Conservation (phyloP, 78 protist species). For the Acrasis kona region DNA sequence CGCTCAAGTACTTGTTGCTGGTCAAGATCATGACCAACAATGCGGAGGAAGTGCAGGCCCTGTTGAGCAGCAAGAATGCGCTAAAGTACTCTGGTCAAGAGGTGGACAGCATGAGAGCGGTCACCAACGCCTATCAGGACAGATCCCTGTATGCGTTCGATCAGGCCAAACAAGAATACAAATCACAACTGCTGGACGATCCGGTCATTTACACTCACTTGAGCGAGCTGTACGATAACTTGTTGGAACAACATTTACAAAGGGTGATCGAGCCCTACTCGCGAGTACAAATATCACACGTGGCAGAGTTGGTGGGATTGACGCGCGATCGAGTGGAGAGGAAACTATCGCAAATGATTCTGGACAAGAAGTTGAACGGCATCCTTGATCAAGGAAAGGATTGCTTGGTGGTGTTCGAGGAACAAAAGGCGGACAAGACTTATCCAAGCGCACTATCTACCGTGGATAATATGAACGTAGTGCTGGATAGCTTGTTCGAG, state of each 20-base stretch:
- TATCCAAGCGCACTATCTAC: conserved; percentile 63
- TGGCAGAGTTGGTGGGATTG: conserved; percentile 67
- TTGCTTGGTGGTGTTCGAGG: conserved; percentile 79
- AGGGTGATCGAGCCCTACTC: conserved; percentile 89
- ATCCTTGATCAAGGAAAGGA: conserved; percentile 92
- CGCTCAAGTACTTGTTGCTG: conserved; percentile 92
- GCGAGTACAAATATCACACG: conserved; percentile 77
- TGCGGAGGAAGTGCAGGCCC: conserved; percentile 69
- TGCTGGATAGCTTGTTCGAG: conserved; percentile 72
- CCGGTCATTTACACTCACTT: conserved; percentile 37
- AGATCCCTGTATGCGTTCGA: neutral
- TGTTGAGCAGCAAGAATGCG: conserved; percentile 74
- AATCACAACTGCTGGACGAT: conserved; percentile 17
- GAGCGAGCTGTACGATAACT: conserved; percentile 62
- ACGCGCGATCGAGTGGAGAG: conserved; percentile 62
- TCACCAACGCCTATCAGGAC: conserved; percentile 39
- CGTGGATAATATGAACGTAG: conserved; percentile 45
- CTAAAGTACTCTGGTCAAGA: conserved; percentile 51
- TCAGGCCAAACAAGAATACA: neutral
- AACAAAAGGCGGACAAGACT: conserved; percentile 9
- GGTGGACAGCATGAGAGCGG: conserved; percentile 75
- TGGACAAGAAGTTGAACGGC: conserved; percentile 86
- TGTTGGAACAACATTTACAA: conserved; percentile 80
- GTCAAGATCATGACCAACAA: conserved; percentile 78
- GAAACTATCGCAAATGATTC: conserved; percentile 90